A percentile compares a stretch with the other conserved stretches of the same genome.
These are phyloP conservation scores for Lavandula angustifolia DNA, from an alignment of 257 asterid genomes.

Conservation along the genomic window DNA sequence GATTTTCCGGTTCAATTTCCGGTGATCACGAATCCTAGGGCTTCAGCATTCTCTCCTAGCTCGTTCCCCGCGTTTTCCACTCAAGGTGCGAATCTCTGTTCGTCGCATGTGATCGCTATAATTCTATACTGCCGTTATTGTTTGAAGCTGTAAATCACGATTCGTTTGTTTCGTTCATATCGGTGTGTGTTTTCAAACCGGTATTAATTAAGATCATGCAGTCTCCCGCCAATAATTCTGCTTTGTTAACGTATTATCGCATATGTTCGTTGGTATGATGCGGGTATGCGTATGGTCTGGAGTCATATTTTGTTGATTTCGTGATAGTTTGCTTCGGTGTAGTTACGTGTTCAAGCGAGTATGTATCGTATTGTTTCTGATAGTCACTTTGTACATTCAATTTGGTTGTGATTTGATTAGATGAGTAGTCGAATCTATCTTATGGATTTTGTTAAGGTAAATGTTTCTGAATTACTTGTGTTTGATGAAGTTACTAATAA, in stretches of 20 bases:
- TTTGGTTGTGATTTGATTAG: background rate
- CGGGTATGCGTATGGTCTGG: background rate
- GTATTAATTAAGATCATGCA: conserved; percentile 22
- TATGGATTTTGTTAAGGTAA: background rate
- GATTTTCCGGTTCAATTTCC: background rate
- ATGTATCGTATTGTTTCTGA: background rate
- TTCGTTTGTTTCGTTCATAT: conserved; percentile 4
- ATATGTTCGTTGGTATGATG: background rate
- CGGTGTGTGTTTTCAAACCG: conserved; percentile 1
- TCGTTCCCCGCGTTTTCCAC: conserved; percentile 25
- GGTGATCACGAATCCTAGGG: conserved; percentile 37
- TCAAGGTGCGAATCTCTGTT: conserved; percentile 30
- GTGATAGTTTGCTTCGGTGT: background rate
- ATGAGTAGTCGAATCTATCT: background rate
- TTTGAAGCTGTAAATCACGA: conserved; percentile 14
- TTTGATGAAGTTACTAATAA: background rate
- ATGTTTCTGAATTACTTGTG: background rate
- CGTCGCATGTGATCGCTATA: conserved; percentile 29
- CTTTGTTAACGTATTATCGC: conserved; percentile 5
- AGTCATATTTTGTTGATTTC: background rate
- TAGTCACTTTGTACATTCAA: background rate
- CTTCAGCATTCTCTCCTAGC: conserved; percentile 21
- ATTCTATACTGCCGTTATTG: background rate
- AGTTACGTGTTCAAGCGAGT: background rate
- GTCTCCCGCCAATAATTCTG: conserved; percentile 13